Base-by-base conservation (phyloP, 768 basidiomycete genomes). In the Tylopilus subfusipes region DNA sequence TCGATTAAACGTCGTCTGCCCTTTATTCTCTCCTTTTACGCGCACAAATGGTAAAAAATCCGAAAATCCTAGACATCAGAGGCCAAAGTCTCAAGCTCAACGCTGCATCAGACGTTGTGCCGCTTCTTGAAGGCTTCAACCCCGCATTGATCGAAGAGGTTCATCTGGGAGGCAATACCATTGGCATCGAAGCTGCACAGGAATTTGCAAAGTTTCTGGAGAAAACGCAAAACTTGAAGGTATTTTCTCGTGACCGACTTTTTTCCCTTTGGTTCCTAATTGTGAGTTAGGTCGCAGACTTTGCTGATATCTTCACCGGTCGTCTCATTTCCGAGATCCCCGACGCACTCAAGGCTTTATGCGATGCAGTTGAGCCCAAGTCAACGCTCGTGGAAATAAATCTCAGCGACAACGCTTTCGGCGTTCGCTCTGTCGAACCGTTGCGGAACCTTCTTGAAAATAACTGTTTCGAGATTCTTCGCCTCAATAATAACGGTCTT, bases 241-340 rank as follows among this genome's bases (percentile, higher is more conserved):
- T 92, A 56, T 68, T 8, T 29, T 33, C 13, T 42, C 8, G 42
- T 5, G 7, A 4, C 5, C 4, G 1, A 48, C 3, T 16, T 12
- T 7, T 22, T 2, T 16, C 18, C 27, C 48, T 31, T 27, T 34
- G n/a, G 38, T 53, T 42, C 29, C 51, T 57, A 48, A 60, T 42
- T 27, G 31, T 50, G 39, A 48, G n/a, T 34, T 24, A 98, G 97
- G 76, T 96, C 55, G 96, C 95, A 61, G 87, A 98, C 76, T 90
- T 98, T 60, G 89, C 93, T 29, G 96, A 98, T 74, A 95, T 99
- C 73, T 99, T 99, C 75, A 98, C 96, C 3, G 92, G 95, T 51
- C 90, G 96, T 59, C 81, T 97, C 65, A 98, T 98, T 75, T 79
- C 83, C 56, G 96, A 99, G 71, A 98, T 99, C 67, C 97, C 96